Base-by-base conservation (phyloP, 148 eudicot genomes). In the Vaccinium darrowii region DNA sequence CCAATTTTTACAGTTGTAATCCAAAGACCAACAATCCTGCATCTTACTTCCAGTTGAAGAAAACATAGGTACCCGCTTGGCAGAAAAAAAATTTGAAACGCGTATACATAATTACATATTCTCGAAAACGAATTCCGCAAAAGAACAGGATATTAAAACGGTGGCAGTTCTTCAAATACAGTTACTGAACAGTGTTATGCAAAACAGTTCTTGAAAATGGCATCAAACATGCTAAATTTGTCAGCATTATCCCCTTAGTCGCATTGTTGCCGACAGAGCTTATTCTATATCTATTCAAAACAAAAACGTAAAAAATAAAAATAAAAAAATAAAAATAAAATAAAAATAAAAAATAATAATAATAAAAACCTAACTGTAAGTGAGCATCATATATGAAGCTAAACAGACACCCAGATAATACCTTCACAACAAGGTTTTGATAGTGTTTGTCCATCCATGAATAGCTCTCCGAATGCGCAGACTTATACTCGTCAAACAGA, bases 381-480 rank as follows among this genome's bases (percentile, higher is more conserved):
- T 2, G 18, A 67, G 36, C 3, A 6, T 3, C 1, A 6, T 27
- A 69, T 12, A 25, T 69, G 74, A 27, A 27, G 74, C 4, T 27
- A 69, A 25, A 69, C 3, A 7, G 74, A 0, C 39, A 69, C 36
- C 74, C 27, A 62, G 67, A 69, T 69, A 69, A 25, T 69, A 97
- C 98, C 98, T 95, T 94, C 30, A 82, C 83, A 71, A 92, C 77
- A 84, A 94, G 94, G 67, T 83, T 86, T 53, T 85, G 89, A 81
- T 94, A 97, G 90, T 95, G 88, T 76, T 93, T 91, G 84, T 88
- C 92, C 96, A 95, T 94, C 99, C 99, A 97, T 75, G 91, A 90
- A 75, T 88, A 86, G 86, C 98, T 92, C 90, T 94, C 96, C 7
- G 54, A 25, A 84, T 94, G 92, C 14, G 82, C 56, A 19, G 93